These are phyloP conservation scores for Aspergillus sp. DNA, from an alignment of 2,329 filamentous ascomycete genomes.

Conservation along the genomic window DNA sequence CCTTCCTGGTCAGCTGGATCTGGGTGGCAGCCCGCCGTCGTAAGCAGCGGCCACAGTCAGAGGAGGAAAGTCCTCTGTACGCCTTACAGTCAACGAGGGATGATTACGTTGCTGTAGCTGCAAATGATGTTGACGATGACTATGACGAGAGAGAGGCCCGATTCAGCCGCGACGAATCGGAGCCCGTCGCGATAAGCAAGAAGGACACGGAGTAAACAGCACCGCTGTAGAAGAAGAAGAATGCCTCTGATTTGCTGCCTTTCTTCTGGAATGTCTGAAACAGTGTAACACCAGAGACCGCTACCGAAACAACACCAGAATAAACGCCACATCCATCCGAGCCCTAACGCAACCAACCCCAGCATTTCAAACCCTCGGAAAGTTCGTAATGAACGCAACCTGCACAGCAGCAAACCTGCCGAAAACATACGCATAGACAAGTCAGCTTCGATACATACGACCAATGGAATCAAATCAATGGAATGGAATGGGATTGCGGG, in stretches of 20 bases:
- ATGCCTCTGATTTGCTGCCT: not conserved
- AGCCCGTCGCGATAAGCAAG: not conserved
- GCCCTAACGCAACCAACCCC: not conserved
- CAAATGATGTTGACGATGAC: constrained; percentile 8
- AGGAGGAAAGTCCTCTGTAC: not conserved
- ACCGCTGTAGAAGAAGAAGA: not conserved
- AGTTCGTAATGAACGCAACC: constrained; percentile 19
- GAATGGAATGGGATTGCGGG: not conserved
- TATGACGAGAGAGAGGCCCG: constrained; percentile 4
- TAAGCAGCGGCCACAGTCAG: not conserved
- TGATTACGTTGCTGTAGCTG: constrained; percentile 6
- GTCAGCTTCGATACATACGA: not conserved
- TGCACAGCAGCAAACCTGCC: constrained; percentile 21
- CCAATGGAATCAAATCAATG: not conserved
- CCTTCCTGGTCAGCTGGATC: constrained; percentile 10
- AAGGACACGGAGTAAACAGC: not conserved
- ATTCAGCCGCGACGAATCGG: not conserved
- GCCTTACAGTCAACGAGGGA: constrained; percentile 1
- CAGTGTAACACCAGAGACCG: no score
- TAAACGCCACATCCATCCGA: not conserved
- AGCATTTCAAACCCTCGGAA: not conserved
- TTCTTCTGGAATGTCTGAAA: not conserved
- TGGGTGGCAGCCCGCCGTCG: constrained; percentile 3
- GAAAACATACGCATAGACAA: not conserved
- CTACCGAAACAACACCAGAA: not conserved